Conservation (phyloP, 2,329 filamentous ascomycete species). For the Microdochium nivale region DNA sequence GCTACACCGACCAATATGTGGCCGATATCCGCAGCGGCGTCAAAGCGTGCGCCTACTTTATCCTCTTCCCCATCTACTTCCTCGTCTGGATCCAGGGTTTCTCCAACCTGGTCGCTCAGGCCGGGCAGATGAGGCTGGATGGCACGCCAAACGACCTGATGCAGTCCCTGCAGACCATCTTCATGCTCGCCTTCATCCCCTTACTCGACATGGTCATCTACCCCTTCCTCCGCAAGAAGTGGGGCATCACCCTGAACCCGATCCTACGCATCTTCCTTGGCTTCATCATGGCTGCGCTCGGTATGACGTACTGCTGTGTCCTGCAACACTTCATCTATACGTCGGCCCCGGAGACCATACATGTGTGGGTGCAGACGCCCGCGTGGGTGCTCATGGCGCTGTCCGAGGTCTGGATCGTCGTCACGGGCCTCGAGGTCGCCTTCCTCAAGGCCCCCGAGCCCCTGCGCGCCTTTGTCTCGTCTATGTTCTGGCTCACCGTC, state of each 20-base stretch:
- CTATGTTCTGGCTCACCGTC: conserved; percentile 51
- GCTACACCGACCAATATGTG: conserved; percentile 49
- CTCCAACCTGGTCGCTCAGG: conserved; percentile 58
- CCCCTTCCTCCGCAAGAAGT: conserved; percentile 44
- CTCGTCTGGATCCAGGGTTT: conserved; percentile 61
- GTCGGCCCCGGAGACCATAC: conserved; percentile 39
- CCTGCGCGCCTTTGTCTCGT: conserved; percentile 56
- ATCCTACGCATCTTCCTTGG: conserved; percentile 59
- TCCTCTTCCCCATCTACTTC: conserved; percentile 54
- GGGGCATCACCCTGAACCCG: conserved; percentile 51
- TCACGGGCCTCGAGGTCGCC: conserved; percentile 64
- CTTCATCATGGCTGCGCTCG: conserved; percentile 44
- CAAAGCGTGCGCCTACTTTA: conserved; percentile 52
- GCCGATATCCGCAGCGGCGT: conserved; percentile 60
- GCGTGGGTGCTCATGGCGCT: conserved; percentile 50
- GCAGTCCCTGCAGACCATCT: conserved; percentile 59
- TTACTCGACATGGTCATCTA: conserved; percentile 54
- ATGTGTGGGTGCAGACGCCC: conserved; percentile 45
- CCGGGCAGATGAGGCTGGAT: conserved; percentile 45
- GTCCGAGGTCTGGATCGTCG: conserved; percentile 54
- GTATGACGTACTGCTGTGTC: conserved; percentile 51
- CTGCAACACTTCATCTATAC: conserved; percentile 54
- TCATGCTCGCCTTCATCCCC: conserved; percentile 59
- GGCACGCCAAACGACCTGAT: conserved; percentile 64
- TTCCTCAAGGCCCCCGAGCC: conserved; percentile 64